These are phyloP conservation scores for Biancaea sappan DNA, from an alignment of 306 rosid species.

Conservation along the genomic window DNA sequence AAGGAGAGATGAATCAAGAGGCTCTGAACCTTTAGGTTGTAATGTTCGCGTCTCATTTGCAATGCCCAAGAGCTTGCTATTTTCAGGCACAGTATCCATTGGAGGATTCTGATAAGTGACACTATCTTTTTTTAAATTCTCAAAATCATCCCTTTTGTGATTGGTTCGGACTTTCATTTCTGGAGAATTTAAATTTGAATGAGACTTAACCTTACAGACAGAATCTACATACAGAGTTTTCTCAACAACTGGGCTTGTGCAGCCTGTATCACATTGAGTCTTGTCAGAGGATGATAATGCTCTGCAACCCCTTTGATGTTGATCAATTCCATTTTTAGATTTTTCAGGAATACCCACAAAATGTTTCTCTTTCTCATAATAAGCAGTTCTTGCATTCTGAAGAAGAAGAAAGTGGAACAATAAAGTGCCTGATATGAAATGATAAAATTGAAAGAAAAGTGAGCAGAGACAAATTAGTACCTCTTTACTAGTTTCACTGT, in stretches of 20 bases:
- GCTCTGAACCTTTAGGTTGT: constrained; percentile 38
- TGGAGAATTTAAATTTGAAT: constrained; percentile 43
- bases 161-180: constrained; percentile 38
- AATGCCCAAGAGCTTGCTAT: constrained; percentile 31
- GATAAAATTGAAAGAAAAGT: constrained; percentile 4
- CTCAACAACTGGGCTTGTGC: constrained; percentile 60
- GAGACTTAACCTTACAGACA: constrained; percentile 47
- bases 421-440: constrained; percentile 16
- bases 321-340: constrained; percentile 34
- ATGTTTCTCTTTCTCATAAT: constrained; percentile 36
- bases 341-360: constrained; percentile 45
- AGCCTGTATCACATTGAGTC: constrained; percentile 35
- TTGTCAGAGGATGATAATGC: constrained; percentile 38
- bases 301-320: constrained; percentile 39
- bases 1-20: constrained; percentile 39
- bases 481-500: constrained; percentile 43
- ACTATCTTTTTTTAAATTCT: constrained; percentile 43
- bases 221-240: constrained; percentile 82
- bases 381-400: constrained; percentile 48
- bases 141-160: constrained; percentile 34
- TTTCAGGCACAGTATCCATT: too few species aligned
- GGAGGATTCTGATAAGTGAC: too few species aligned
- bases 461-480: constrained; percentile 40
- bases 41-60: constrained; percentile 39
- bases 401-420: constrained; percentile 31